Conservation (phyloP, 1,284 basidiomycete species). For the Ustanciosporium gigantosporum region DNA sequence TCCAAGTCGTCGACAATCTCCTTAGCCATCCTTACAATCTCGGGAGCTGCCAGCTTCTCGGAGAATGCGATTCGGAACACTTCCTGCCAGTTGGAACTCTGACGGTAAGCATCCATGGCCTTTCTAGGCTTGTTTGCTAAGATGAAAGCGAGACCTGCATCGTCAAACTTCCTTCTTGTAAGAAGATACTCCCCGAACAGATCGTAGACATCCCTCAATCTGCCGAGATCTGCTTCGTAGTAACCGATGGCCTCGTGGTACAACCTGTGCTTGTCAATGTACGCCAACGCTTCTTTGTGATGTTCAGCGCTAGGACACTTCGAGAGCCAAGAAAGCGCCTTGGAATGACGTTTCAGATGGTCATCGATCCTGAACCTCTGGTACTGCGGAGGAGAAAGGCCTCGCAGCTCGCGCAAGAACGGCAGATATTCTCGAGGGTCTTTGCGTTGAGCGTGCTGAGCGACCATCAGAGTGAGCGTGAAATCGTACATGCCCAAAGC, state of each 20-base stretch:
- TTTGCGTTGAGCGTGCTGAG: conserved; percentile 94
- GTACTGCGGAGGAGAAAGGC: conserved; percentile 74
- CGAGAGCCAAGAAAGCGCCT: conserved; percentile 76
- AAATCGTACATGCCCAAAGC: conserved; percentile 99
- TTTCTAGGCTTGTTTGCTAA: conserved; percentile 32
- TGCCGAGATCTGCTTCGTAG: conserved; percentile 15
- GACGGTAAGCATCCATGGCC: conserved; percentile 47
- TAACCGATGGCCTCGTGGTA: conserved; percentile 61
- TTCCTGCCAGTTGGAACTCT: conserved; percentile 48
- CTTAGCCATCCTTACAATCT: conserved; percentile 64
- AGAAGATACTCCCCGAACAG: conserved; percentile 87
- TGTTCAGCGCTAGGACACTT: conserved; percentile 73
- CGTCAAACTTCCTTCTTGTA: conserved; percentile 77
- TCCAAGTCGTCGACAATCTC: conserved; percentile 65
- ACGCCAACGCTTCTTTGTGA: conserved; percentile 79
- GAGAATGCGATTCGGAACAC: conserved; percentile 41
- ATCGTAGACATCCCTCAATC: conserved; percentile 59
- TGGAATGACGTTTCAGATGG: conserved; percentile 76
- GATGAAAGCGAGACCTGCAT: conserved; percentile 69
- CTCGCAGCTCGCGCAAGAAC: conserved; percentile 85
- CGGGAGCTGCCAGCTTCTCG: conserved; percentile 52
- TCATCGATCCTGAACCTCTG: conserved; percentile 93
- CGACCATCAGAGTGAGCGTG: conserved; percentile 88
- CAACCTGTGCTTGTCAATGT: conserved; percentile 78
- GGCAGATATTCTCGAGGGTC: conserved; percentile 98